Evolutionary conservation across 352 stramenopile genomes (phyloP).

Genomic region (Phytopythium helicoides): DNA sequence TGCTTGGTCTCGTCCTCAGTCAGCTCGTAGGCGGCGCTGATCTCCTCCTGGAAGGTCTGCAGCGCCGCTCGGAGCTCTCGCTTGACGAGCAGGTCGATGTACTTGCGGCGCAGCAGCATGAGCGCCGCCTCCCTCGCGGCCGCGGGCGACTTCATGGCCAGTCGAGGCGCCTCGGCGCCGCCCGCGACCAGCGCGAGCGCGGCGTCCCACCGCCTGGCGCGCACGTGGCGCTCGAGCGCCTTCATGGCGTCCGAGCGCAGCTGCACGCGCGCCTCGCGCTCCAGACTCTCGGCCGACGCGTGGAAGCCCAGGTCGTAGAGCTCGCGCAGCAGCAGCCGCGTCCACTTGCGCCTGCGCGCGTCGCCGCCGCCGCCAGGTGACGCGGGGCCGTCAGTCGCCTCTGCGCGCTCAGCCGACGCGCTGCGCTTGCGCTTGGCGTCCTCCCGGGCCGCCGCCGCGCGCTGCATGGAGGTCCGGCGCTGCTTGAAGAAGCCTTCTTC

Average conservation of each 20-base stretch:
- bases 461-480: no score
- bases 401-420: not conserved
- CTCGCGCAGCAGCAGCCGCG: slow-evolving; percentile 66
- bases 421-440: not conserved
- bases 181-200: slow-evolving; percentile 39
- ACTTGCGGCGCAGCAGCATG: slow-evolving; percentile 70
- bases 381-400: no score
- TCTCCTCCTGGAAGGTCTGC: slow-evolving; percentile 65
- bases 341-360: slow-evolving; percentile 55
- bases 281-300: slow-evolving; percentile 37
- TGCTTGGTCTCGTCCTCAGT: slow-evolving; percentile 49
- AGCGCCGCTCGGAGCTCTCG: slow-evolving; percentile 41
- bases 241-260: slow-evolving; percentile 57
- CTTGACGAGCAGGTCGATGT: slow-evolving; percentile 42
- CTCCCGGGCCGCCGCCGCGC: no score
- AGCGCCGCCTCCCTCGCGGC: slow-evolving; percentile 39
- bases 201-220: slow-evolving; percentile 44
- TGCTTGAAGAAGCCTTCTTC: no score
- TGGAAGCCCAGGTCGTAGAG: slow-evolving; percentile 69
- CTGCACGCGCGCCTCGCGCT: slow-evolving; percentile 56
- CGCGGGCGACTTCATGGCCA: slow-evolving; percentile 43
- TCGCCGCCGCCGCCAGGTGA: not conserved
- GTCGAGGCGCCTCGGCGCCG: not conserved
- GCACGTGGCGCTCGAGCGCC: slow-evolving; percentile 37
- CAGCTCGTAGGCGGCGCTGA: slow-evolving; percentile 40